Conservation (phyloP, 2,329 filamentous ascomycete species). For the Chrysoporthe austroafricana region DNA sequence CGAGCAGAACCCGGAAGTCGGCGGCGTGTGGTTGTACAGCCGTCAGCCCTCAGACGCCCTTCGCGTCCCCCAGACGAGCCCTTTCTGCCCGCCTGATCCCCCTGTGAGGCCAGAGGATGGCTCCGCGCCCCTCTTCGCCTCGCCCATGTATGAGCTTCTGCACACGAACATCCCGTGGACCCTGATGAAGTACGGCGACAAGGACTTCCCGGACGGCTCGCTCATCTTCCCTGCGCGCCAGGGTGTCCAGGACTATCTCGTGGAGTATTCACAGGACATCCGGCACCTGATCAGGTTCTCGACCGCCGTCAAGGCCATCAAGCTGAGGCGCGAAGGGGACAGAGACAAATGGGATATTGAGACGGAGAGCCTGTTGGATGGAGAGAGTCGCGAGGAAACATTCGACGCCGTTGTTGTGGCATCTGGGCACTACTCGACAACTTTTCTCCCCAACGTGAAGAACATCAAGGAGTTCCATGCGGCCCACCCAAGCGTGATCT, state of each 20-base stretch:
- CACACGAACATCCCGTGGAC: conserved; percentile 85
- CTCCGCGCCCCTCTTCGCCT: conserved; percentile 67
- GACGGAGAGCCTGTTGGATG: conserved; percentile 21
- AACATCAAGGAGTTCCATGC: conserved; percentile 64
- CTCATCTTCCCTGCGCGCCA: conserved; percentile 77
- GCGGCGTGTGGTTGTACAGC: conserved; percentile 87
- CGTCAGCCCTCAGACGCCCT: conserved; percentile 50
- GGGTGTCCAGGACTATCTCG: conserved; percentile 73
- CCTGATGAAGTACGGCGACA: conserved; percentile 80
- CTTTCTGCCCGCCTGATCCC: conserved; percentile 64
- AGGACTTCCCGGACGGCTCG: conserved; percentile 63
- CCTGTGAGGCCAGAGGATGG: conserved; percentile 54
- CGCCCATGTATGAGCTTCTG: conserved; percentile 79
- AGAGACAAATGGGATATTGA: conserved; percentile 59
- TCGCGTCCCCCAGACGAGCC: conserved; percentile 70
- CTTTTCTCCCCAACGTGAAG: conserved; percentile 66
- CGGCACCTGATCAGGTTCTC: conserved; percentile 70
- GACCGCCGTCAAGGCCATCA: conserved; percentile 69
- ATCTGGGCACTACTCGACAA: conserved; percentile 74
- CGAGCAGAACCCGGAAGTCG: conserved; percentile 77
- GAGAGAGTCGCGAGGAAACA: conserved; percentile 37
- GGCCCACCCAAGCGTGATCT: conserved; percentile 62
- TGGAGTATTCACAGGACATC: conserved; percentile 71
- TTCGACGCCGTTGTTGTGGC: conserved; percentile 80
- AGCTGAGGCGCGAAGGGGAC: conserved; percentile 39